Base-by-base conservation (phyloP, 2,329 filamentous ascomycete genomes). In the Fusarium armeniacum region DNA sequence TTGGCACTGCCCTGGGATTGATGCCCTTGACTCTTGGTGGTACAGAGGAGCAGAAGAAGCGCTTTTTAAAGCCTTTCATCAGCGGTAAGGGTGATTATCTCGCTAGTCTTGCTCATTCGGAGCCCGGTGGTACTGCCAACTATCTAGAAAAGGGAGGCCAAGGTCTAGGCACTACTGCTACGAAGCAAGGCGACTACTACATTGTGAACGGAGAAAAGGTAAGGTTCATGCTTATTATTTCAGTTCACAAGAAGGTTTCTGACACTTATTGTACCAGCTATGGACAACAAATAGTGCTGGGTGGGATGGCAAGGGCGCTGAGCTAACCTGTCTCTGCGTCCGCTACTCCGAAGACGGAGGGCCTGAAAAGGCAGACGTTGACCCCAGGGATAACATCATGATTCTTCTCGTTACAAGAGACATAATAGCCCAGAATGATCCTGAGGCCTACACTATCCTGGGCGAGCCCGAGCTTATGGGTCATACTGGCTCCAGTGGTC, bases 171-270 rank as follows among this genome's bases (percentile, higher is more conserved):
- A 30, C 22, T 1, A 62, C 58, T 6, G 60, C 60, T 2, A 55
- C 3, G 18, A 62, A 47, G 3, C 22, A 46, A 5, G 60, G 58
- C 1, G 22, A 62, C 0, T 36, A 62, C 4, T 62, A 58, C 18
- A 22, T 62, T 2, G 41, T 62, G 2, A 55, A 62, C 2, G 58
- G 60, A 8, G 60, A 62, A 13, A 62, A 62, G 58, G 58, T 62
- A 16, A 30, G 46, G 7, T n/a, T n/a, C n/a, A n/a, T n/a, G n/a
- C n/a, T n/a, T n/a, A n/a, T n/a, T n/a, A n/a, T n/a, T n/a, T n/a
- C n/a, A n/a, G n/a, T n/a, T n/a, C n/a, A n/a, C n/a, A n/a, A n/a
- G n/a, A 16, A 30, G 46, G 7, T 8, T 13, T 3, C 10, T 26
- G 7, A 26, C 28, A 4, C 0, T 15, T 15, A 9, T 3, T 5